Percentiles rank a stretch among this genome's conserved stretches.
Conservation (phyloP, 495 filamentous ascomycete genomes). For the Aspergillus olivimuriae region DNA sequence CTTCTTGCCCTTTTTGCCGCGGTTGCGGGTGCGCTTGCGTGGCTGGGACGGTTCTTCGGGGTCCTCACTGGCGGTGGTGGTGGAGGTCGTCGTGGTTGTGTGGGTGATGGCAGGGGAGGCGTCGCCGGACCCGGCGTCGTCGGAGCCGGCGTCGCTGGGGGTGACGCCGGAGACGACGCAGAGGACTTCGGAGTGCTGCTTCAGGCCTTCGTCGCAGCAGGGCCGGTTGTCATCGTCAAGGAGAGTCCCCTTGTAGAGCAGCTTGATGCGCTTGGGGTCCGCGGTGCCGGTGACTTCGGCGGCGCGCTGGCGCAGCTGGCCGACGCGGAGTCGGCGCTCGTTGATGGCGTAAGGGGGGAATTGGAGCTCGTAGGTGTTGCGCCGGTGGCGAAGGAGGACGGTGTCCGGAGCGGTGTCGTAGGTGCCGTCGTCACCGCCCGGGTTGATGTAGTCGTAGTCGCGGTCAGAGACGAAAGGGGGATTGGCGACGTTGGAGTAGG, state of each 20-base stretch:
- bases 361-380: conserved; percentile 64
- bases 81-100: conserved; percentile 39
- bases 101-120: conserved; percentile 49
- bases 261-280: conserved; percentile 56
- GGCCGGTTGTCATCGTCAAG: conserved; percentile 60
- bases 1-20: conserved; percentile 35
- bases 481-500: conserved; percentile 29
- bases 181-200: conserved; percentile 71
- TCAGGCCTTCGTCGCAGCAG: conserved; percentile 68
- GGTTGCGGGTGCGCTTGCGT: conserved; percentile 36
- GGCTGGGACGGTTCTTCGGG: conserved; percentile 17
- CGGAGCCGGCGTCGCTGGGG: conserved; percentile 42
- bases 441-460: conserved; percentile 77
- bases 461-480: conserved; percentile 62
- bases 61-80: conserved; percentile 18
- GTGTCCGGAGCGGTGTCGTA: conserved; percentile 63
- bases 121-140: conserved; percentile 36
- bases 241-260: conserved; percentile 78
- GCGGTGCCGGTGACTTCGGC: conserved; percentile 55
- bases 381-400: conserved; percentile 66
- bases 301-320: conserved; percentile 58
- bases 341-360: conserved; percentile 80
- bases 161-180: conserved; percentile 53
- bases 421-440: conserved; percentile 45
- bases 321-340: conserved; percentile 64